Conservation (phyloP, 2,329 filamentous ascomycete species). For the Talaromyces sp. region DNA sequence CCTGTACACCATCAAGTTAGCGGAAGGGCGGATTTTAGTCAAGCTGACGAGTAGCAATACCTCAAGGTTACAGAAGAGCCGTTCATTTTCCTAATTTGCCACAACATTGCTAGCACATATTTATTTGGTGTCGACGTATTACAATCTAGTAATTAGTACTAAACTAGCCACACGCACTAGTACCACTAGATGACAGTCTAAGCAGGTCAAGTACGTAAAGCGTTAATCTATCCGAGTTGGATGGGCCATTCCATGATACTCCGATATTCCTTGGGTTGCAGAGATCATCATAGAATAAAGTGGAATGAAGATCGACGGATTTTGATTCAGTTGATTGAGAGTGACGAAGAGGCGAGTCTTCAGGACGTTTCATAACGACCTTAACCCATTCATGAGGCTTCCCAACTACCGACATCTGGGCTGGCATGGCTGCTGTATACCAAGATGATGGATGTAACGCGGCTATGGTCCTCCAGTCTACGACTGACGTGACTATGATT, state of each 20-base stretch:
- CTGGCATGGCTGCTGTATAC: neutral
- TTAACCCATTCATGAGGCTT: neutral
- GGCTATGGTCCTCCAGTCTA: neutral
- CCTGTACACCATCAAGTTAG: neutral
- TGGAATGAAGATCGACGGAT: neutral
- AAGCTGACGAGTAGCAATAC: neutral
- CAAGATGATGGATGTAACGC: conserved; percentile 3
- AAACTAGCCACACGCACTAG: neutral
- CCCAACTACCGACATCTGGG: neutral
- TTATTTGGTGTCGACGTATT: neutral
- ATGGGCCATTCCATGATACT: neutral
- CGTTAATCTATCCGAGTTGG: neutral
- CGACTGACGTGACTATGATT: neutral
- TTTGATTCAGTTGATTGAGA: neutral
- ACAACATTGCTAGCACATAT: neutral
- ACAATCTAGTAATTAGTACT: neutral
- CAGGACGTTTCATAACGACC: neutral
- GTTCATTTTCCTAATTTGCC: neutral
- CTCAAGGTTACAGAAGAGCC: neutral
- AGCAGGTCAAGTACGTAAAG: conserved; percentile 5
- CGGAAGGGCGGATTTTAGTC: neutral
- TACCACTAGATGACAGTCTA: conserved; percentile 1
- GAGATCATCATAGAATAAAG: neutral
- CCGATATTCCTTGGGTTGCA: neutral
- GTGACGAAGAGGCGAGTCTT: neutral